Conservation (phyloP, 1,284 basidiomycete species). For the Gomphus bonarii region DNA sequence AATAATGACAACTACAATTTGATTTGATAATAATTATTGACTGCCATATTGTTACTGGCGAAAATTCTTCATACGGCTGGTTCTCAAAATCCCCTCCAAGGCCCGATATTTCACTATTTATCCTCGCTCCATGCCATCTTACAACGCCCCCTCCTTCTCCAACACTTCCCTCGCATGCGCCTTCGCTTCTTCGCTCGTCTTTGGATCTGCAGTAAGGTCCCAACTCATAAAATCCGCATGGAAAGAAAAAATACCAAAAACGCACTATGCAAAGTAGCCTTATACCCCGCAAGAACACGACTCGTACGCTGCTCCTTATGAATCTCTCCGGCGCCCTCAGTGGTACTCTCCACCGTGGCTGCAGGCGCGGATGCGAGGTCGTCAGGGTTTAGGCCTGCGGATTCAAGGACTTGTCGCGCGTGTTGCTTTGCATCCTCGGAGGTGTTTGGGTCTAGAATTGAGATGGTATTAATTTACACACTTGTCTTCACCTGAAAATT, state of each 20-base stretch:
- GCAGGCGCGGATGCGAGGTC: background rate
- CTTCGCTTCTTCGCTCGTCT: constrained; percentile 29
- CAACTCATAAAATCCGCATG: too few species aligned
- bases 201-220: constrained; percentile 22
- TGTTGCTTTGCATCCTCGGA: constrained; percentile 37
- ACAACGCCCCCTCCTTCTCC: constrained; percentile 17
- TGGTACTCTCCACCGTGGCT: background rate
- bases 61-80: too few species aligned
- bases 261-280: constrained; percentile 37
- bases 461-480: constrained; percentile 3
- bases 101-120: too few species aligned
- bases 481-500: background rate
- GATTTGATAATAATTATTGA: too few species aligned
- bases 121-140: too few species aligned
- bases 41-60: too few species aligned
- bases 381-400: constrained; percentile 20
- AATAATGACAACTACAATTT: too few species aligned
- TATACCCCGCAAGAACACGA: constrained; percentile 37
- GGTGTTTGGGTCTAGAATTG: constrained; percentile 19
- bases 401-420: constrained; percentile 27
- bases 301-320: constrained; percentile 30
- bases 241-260: background rate
- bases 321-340: too few species aligned
- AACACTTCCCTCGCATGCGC: constrained; percentile 36
- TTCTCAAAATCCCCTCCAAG: too few species aligned